Conservation (phyloP, 768 basidiomycete genomes). For the Ephemerocybe angulata region DNA sequence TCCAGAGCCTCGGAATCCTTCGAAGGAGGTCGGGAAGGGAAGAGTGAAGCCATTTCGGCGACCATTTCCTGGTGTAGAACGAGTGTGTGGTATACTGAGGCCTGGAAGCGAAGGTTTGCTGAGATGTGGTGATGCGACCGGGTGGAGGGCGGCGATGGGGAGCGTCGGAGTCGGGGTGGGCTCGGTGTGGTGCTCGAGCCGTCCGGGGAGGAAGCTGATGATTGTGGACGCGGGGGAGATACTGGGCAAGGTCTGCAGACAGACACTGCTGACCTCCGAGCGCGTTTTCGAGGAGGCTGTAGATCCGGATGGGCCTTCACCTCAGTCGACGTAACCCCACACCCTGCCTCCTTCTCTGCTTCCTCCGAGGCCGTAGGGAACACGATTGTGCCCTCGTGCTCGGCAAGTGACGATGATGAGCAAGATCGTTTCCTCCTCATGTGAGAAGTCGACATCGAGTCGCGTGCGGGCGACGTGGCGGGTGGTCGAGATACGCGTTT, state of each 20-base stretch:
- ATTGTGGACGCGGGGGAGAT: background rate
- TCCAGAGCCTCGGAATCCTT: background rate
- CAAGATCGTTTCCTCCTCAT: background rate
- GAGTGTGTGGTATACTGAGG: slow-evolving; percentile 1
- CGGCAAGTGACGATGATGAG: background rate
- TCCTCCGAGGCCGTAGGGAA: background rate
- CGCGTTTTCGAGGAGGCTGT: background rate
- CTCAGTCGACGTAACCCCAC: background rate
- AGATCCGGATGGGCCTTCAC: background rate
- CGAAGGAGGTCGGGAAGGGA: background rate
- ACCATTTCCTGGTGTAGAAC: background rate
- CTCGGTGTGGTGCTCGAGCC: background rate
- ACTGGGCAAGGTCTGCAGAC: background rate
- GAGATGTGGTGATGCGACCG: background rate
- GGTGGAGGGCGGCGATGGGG: background rate
- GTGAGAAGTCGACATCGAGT: background rate
- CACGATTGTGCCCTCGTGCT: background rate
- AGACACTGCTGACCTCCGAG: background rate
- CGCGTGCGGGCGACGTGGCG: too few species aligned
- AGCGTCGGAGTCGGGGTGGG: background rate
- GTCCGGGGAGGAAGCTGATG: background rate
- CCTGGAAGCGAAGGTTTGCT: background rate
- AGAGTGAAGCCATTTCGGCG: background rate
- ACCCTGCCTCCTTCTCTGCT: background rate
- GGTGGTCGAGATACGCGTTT: background rate